A percentile compares a stretch with the other conserved stretches of the same genome.
Evolutionary conservation across 306 rosid genomes (phyloP).

Genomic region (Trifolium repens): DNA sequence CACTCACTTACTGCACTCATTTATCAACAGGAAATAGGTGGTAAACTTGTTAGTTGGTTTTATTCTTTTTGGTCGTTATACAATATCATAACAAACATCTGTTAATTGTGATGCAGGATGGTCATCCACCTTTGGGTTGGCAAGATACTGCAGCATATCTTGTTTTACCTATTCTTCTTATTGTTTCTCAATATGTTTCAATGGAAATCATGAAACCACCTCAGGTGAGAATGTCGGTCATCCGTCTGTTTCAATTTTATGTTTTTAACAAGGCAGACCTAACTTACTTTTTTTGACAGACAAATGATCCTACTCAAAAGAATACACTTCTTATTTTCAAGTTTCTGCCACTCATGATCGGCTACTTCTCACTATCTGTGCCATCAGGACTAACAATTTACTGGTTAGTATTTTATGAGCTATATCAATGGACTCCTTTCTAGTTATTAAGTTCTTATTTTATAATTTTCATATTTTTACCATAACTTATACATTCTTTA

Average conservation of each 20-base stretch:
- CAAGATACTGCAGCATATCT: conserved; percentile 87
- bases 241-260: conserved; percentile 34
- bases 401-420: conserved; percentile 75
- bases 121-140: conserved; percentile 99
- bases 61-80: conserved; percentile 24
- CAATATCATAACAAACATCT: conserved; percentile 33
- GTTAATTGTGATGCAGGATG: conserved; percentile 67
- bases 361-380: conserved; percentile 96
- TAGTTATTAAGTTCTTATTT: background rate
- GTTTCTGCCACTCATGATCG: conserved; percentile 99
- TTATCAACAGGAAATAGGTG: conserved; percentile 19
- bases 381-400: conserved; percentile 98
- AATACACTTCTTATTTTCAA: conserved; percentile 85
- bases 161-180: conserved; percentile 90
- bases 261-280: conserved; percentile 36
- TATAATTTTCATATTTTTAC: conserved; percentile 16
- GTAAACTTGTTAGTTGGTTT: conserved; percentile 18
- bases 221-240: conserved; percentile 60
- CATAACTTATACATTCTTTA: conserved; percentile 9
- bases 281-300: conserved; percentile 66
- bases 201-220: conserved; percentile 99
- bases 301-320: conserved; percentile 91
- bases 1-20: conserved; percentile 13
- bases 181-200: conserved; percentile 81
- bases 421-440: conserved; percentile 27